phyloP scores from a whole-genome alignment of 768 basidiomycete genomes.

The Coprinopsis marcescibilis region DNA sequence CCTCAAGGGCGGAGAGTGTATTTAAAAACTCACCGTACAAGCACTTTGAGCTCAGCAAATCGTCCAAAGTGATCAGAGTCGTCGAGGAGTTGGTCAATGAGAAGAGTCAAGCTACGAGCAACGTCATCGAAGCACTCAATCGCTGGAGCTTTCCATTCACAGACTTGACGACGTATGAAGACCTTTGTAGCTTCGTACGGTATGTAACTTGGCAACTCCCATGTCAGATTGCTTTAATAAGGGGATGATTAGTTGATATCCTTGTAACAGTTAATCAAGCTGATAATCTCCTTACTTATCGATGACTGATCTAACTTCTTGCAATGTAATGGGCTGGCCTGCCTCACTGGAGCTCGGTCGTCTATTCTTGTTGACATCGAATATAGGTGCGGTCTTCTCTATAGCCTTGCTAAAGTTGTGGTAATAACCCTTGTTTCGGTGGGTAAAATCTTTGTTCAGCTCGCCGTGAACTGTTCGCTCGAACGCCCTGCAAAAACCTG shows the following conservation, averaged over 20 bases:
- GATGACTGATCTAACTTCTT: conserved; percentile 2
- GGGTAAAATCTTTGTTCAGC: conserved; percentile 10
- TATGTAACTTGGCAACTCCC: conserved; percentile 13
- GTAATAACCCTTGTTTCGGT: conserved; percentile 6
- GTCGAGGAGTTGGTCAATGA: conserved; percentile 7
- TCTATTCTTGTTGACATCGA: not conserved
- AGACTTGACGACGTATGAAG: conserved; percentile 12
- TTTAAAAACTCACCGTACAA: conserved; percentile 8
- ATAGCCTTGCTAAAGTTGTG: conserved; percentile 1
- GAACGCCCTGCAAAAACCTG: conserved; percentile 35
- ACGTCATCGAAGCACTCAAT: conserved; percentile 10
- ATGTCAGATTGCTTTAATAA: conserved; percentile 8
- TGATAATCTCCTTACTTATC: conserved; percentile 7
- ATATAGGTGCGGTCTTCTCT: conserved; percentile 5
- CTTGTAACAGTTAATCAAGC: no score
- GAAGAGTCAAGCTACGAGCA: not conserved
- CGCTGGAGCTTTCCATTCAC: conserved; percentile 11
- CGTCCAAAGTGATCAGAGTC: conserved; percentile 8
- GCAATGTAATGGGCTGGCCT: conserved; percentile 7
- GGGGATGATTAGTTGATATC: no score
- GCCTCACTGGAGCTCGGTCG: not conserved
- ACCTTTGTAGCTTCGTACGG: conserved; percentile 13
- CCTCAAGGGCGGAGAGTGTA: not conserved
- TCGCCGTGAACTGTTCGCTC: conserved; percentile 7
- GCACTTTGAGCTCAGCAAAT: conserved; percentile 5